Base-by-base conservation (phyloP, 108 stramenopile genomes). In the Cyclotella sp. region DNA sequence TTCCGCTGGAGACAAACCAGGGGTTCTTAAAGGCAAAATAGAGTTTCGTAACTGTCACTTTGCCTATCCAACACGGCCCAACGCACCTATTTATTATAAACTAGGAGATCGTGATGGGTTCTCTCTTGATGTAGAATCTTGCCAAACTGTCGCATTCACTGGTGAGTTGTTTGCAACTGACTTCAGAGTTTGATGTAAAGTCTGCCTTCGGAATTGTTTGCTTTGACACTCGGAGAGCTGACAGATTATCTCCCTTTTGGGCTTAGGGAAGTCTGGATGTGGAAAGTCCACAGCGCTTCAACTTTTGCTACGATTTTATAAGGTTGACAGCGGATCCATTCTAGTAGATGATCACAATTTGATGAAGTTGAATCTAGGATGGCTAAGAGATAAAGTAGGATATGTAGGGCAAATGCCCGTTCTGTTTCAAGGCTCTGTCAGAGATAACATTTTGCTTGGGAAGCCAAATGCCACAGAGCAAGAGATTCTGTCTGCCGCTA, bases 271-370 rank as follows among this genome's bases (percentile, higher is more conserved):
- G 12, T 72, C 66, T 29, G 92, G 89, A 24, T 76, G 86, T 49
- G 96, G 96, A 3, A 97, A 96, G 65, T 68, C 66, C 18, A 93
- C 93, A 11, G 68, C 90, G 8, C 53, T 93, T 21, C 68, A 85
- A 19, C 63, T 93, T 0, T 1, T 93, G 0, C 46, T 86, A 51
- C 76, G 91, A 18, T 73, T 68, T 41, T 85, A 77, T 40, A 66
- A 74, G 27, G 77, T 84, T 1, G 16, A 68, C 14, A 10, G 29
- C 16, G 88, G 88, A 14, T 22, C 16, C 8, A 68, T 89, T 44
- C 18, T 45, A 26, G 14, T 89, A 40, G 85, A 89, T 63, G 75
- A 79, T 40, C 65, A 85, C 29, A 68, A 89, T 49, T 42, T 93
- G 16, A 53, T 67, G 44, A 63, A 75, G 15, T 13, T 81, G 42